Evolutionary conservation across 2,329 filamentous ascomycete species (phyloP), one percentile per base, ranked within the genome.

Genomic region (Thielaviopsis populi): DNA sequence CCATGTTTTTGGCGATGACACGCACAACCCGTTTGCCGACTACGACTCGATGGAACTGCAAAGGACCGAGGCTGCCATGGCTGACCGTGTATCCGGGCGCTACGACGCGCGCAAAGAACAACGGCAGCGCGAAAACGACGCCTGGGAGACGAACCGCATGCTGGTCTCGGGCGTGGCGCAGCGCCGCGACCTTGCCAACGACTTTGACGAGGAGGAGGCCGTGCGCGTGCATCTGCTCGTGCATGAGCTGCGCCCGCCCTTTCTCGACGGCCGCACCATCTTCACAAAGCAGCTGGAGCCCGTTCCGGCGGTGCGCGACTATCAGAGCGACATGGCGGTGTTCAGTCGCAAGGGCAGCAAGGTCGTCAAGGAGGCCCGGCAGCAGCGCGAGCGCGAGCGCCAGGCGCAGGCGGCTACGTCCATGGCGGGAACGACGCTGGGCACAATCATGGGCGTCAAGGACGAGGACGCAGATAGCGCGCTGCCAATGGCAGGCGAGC

Each of bases 141-240:
- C 91, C 0, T 99, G 94, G 94, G 95, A 99, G 74, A 94, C 92
- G 17, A 99, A 99, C 73, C 88, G 94, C 66, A 97, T 99, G 94
- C 80, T 99, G 66, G 94, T 91, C 0, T 96, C 91, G 22, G 92
- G 92, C 64, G 91, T 99, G 19, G 94, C 94, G 19, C 95, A 99
- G 74, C 80, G 92, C 70, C 80, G 90, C 68, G 89, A 94, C 70
- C 83, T 90, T 72, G 85, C 86, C 27, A 81, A 83, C 59, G 90
- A 94, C 71, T 95, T 96, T 70, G 86, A 95, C 68, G 94, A 99
- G 68, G 88, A 96, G 59, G 94, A 99, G 71, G 85, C 84, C 27
- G 95, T 87, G 7, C 82, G 95, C 66, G 84, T 97, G 15, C 94
- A 99, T 76, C 77, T 99, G 46, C 78, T 99, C 8, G 88, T 97